Percentiles rank a stretch among this genome's conserved stretches.
Evolutionary conservation across 495 filamentous ascomycete genomes (phyloP).

Genomic region (Xanthoparmelia taractica): DNA sequence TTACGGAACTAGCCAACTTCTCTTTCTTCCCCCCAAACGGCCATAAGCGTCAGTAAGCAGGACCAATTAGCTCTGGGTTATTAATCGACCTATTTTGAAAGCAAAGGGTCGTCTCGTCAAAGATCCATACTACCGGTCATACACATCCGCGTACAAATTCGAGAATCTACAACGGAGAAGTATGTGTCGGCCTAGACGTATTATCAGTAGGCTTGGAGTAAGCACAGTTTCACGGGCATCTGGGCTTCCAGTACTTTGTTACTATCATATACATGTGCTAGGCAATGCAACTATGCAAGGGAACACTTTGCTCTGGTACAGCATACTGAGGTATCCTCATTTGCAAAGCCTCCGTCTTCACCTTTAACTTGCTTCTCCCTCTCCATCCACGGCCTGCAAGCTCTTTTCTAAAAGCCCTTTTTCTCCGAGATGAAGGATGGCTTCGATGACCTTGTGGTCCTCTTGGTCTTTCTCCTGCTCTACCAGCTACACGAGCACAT

Average conservation of each 20-base stretch:
- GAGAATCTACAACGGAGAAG: no score
- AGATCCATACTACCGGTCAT: no score
- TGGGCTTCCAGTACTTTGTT: neutral
- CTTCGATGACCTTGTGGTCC: conserved; percentile 38
- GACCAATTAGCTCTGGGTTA: no score
- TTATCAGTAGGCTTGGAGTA: neutral
- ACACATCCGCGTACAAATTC: no score
- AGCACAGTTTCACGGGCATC: neutral
- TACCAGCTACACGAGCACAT: conserved; percentile 33
- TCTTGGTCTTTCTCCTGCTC: conserved; percentile 42
- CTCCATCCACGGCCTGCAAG: neutral
- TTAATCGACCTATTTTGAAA: no score
- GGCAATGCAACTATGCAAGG: neutral
- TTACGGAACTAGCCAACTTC: no score
- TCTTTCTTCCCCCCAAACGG: no score
- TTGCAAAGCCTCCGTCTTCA: neutral
- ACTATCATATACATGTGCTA: neutral
- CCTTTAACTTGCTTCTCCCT: neutral
- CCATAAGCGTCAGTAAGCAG: no score
- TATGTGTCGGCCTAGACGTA: no score
- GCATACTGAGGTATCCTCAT: neutral
- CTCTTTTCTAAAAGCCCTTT: conserved; percentile 31
- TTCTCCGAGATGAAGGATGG: conserved; percentile 40
- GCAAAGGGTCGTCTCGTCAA: no score
- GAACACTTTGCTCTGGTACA: neutral